These are phyloP conservation scores for Boletus subparvulus DNA, from an alignment of 768 basidiomycete genomes.

Conservation along the genomic window DNA sequence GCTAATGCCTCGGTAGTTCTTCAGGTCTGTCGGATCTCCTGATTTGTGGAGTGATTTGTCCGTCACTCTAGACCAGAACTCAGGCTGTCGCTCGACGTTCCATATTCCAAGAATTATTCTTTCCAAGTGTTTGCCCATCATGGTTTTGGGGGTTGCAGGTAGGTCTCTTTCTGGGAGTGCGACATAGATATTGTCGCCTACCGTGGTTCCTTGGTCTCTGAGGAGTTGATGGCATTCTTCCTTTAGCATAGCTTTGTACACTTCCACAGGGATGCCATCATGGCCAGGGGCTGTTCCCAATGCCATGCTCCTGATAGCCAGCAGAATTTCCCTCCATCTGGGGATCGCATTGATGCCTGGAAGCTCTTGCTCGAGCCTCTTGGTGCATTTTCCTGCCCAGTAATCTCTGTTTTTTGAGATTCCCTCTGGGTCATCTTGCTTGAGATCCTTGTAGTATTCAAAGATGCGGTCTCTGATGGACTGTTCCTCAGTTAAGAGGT, in stretches of 20 bases:
- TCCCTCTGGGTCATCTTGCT: neutral
- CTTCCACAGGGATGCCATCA: neutral
- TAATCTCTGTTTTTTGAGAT: neutral
- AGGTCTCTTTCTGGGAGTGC: neutral
- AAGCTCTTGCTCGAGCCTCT: neutral
- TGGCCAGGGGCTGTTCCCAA: neutral
- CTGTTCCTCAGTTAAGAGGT: neutral
- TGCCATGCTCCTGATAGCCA: neutral
- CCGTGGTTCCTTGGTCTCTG: no score
- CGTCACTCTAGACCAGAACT: neutral
- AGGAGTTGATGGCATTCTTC: neutral
- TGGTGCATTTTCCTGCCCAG: neutral
- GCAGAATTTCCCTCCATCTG: neutral
- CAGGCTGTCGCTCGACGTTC: neutral
- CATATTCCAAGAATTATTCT: neutral
- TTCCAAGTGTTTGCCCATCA: neutral
- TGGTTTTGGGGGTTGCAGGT: neutral
- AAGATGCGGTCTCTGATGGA: neutral
- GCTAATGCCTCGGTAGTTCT: neutral
- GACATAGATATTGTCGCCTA: neutral
- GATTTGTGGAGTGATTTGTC: neutral
- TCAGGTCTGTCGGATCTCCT: neutral
- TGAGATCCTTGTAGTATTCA: neutral
- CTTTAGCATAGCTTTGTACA: neutral
- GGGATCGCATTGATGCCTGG: neutral